Evolutionary conservation across 139 green algal genomes (phyloP), one percentile per base, ranked within the genome.

Genomic region (Pleodorina starrii): DNA sequence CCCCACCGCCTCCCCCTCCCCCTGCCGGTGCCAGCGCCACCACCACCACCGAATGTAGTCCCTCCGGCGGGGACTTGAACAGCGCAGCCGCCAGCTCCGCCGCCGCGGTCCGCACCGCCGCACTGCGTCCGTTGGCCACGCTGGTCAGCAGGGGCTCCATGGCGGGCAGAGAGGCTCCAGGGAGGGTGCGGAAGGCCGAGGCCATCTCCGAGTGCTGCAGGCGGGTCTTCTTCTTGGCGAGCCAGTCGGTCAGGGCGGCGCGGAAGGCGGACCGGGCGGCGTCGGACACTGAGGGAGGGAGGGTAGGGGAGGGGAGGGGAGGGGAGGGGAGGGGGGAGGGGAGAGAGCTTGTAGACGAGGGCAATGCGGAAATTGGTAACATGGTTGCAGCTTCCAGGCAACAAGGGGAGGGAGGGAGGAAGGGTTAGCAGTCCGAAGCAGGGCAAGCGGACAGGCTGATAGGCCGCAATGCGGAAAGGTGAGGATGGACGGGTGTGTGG

Each of bases 171-270:
- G 27, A 60, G 69, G 84, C 84, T 17, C 35, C 50, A 25, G 84
- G 69, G 48, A 48, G 69, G 29, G 69, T 23, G 17, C 36, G 36
- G 66, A 68, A 80, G 35, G 66, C 32, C 32, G 66, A 63, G 10
- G 46, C 60, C 7, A 83, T 19, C 29, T 71, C 84, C 63, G 23
- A 74, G 81, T 21, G 83, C 86, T 88, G 66, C 76, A 96, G 84
- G 29, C 90, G 86, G 29, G 43, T 93, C 83, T 94, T 94, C 90
- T 96, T 96, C 72, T 95, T 96, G 40, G 43, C 44, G 11, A 96
- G 91, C 27, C 91, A 93, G 75, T 96, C 94, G 19, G 35, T 3
- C 5, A 94, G 19, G 6, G 94, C 94, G 19, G 88, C 90, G 21
- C 44, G 66, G 27, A 84, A 75, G 14, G 80, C 76, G 27, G 87